These are phyloP conservation scores for Darksidea phi DNA, from an alignment of 495 filamentous ascomycete genomes.

Conservation along the genomic window DNA sequence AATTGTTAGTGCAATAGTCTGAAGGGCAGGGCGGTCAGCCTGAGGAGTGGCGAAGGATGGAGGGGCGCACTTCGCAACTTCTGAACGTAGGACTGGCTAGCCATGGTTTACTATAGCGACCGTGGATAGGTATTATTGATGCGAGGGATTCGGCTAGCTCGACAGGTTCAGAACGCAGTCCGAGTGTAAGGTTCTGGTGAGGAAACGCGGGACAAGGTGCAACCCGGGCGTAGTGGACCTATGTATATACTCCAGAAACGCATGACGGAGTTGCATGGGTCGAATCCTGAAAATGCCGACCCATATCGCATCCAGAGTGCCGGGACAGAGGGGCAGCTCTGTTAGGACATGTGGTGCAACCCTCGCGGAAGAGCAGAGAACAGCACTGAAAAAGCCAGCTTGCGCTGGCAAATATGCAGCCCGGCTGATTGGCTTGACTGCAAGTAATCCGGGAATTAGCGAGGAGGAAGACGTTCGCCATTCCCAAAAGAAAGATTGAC, in stretches of 20 bases:
- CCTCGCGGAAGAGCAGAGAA: background rate
- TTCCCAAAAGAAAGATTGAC: slow-evolving; percentile 9
- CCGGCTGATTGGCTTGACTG: slow-evolving; percentile 10
- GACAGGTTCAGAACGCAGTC: background rate
- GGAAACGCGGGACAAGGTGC: background rate
- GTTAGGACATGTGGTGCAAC: slow-evolving; percentile 7
- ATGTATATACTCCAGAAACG: background rate
- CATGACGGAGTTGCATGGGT: background rate
- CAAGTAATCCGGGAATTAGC: background rate
- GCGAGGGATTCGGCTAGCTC: background rate
- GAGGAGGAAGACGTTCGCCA: background rate
- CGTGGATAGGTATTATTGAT: background rate
- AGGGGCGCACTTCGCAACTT: slow-evolving; percentile 6
- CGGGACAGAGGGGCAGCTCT: background rate
- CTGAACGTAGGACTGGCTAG: slow-evolving; percentile 6
- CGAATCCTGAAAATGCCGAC: background rate
- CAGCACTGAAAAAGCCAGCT: slow-evolving; percentile 7
- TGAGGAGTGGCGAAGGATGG: background rate
- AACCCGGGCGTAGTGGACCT: background rate
- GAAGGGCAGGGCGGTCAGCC: background rate
- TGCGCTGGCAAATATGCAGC: background rate
- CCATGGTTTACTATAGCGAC: background rate
- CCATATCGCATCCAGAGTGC: slow-evolving; percentile 1
- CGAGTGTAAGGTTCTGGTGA: background rate
- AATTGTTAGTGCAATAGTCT: slow-evolving; percentile 21